A percentile compares a stretch with the other conserved stretches of the same genome.
Evolutionary conservation across 257 asterid genomes (phyloP).

Genomic region (Ilex asprella): DNA sequence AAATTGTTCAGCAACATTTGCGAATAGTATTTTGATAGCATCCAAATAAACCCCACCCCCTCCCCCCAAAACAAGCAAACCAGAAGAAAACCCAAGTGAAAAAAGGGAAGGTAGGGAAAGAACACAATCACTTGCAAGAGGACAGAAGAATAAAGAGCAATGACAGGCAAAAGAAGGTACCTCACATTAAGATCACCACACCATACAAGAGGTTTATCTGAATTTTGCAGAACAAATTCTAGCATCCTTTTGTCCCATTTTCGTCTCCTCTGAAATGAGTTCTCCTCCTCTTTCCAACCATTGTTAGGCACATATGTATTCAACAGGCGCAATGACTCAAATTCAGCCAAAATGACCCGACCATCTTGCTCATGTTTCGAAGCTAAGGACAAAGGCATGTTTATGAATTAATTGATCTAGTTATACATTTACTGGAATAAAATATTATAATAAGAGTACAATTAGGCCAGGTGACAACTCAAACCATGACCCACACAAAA

Average conservation of each 20-base stretch:
- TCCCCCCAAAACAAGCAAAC: too few relatives aligned
- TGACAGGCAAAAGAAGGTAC: constrained; percentile 28
- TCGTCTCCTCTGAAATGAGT: constrained; percentile 88
- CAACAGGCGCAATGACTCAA: constrained; percentile 66
- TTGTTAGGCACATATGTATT: constrained; percentile 90
- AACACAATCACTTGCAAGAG: background rate
- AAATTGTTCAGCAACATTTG: too few relatives aligned
- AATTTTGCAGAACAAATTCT: constrained; percentile 56
- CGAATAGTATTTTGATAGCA: too few relatives aligned
- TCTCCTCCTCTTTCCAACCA: constrained; percentile 96
- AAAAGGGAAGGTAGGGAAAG: too few relatives aligned
- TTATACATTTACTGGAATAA: too few relatives aligned
- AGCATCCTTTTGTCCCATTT: constrained; percentile 95
- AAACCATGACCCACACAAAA: too few relatives aligned
- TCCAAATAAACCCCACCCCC: too few relatives aligned
- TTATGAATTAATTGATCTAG: too few relatives aligned
- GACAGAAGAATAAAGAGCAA: constrained; percentile 6
- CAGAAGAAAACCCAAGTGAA: too few relatives aligned
- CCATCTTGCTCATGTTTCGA: constrained; percentile 90
- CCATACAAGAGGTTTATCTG: constrained; percentile 93
- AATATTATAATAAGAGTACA: too few relatives aligned
- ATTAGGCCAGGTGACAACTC: too few relatives aligned
- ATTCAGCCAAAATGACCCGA: constrained; percentile 81
- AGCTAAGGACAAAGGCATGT: constrained; percentile 34
- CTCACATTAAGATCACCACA: constrained; percentile 96